Base-by-base conservation (phyloP, 2,329 filamentous ascomycete genomes). In the Beauveria brongniartii region DNA sequence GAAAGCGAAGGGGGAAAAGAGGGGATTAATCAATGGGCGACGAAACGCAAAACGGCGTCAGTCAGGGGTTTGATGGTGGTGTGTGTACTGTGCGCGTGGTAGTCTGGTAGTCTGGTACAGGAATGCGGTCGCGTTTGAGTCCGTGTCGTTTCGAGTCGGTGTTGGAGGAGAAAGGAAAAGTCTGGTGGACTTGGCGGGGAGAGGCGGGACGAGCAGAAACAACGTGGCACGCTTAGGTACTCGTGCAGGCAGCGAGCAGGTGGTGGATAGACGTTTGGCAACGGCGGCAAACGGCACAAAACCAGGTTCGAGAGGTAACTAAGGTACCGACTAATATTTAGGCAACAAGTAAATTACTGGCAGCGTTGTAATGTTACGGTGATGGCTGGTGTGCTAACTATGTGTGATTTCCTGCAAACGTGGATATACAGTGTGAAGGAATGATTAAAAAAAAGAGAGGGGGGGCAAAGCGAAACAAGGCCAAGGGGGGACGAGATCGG, bases 11-110 rank as follows among this genome's bases (percentile, higher is more conserved):
- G 34, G 34, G 34, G 34, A 55, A 34, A 48, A 55, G 43, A 51
- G 50, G 52, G 52, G 52, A 47, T 24, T 28, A 55, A 44, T 43
- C 5, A 44, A 47, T 43, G 59, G 50, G 52, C 34, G 59, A 55
- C 51, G 51, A 55, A 34, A 57, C 16, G 20, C 53, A 52, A 56
- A 61, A 46, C 54, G n/a, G 43, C 10, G 46, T 26, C 22, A 40
- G 44, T 50, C 55, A 57, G 55, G 55, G 55, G 57, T 34, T 26
- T 8, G n/a, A 2, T 10, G 22, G n/a, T 12, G 57, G 48, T 46
- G 40, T 30, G 28, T 22, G 48, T 22, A 26, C 47, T 16, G 47
- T 20, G 47, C 40, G 26, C 6, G 22, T 30, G 47, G 24, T 14
- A 26, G n/a, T 30, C 28, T 30, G 28, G 28, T 22, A 22, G 22